A percentile compares a stretch with the other conserved stretches of the same genome.
phyloP scores from a whole-genome alignment of 2,329 filamentous ascomycete species.

The Ophiosphaerella narmari region DNA sequence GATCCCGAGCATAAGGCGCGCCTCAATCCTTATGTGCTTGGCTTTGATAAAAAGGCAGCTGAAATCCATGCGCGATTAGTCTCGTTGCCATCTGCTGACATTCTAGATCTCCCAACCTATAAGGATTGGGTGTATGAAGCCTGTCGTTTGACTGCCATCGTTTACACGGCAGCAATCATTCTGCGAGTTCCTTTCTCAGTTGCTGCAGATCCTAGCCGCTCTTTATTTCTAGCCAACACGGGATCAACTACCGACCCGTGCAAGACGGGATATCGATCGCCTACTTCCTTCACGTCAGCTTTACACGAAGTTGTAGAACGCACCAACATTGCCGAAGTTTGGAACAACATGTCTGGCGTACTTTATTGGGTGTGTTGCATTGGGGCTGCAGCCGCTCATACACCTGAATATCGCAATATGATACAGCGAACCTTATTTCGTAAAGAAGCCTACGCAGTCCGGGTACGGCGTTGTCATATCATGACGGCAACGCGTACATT shows the following conservation, averaged over 20 bases:
- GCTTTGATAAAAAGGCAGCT: conserved; percentile 19
- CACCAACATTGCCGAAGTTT: conserved; percentile 31
- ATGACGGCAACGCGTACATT: conserved; percentile 34
- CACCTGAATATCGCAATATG: conserved; percentile 13
- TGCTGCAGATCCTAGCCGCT: conserved; percentile 19
- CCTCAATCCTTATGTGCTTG: background rate
- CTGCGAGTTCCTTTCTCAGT: conserved; percentile 32
- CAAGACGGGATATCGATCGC: background rate
- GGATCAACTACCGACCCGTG: too few species aligned
- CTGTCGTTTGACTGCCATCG: conserved; percentile 39
- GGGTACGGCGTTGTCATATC: conserved; percentile 33
- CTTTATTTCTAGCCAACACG: too few species aligned
- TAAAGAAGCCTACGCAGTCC: conserved; percentile 21
- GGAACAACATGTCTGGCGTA: conserved; percentile 40
- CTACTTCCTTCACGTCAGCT: conserved; percentile 20
- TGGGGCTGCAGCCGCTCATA: conserved; percentile 37
- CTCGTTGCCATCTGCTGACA: conserved; percentile 28
- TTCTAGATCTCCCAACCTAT: conserved; percentile 19
- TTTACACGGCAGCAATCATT: conserved; percentile 39
- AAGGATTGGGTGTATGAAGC: conserved; percentile 43
- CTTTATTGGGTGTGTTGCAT: conserved; percentile 42
- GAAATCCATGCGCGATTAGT: conserved; percentile 23
- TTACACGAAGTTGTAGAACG: conserved; percentile 24
- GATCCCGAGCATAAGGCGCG: conserved; percentile 4
- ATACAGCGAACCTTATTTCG: conserved; percentile 4